Base-by-base conservation (phyloP, 306 rosid species). In the Vicia sativa region DNA sequence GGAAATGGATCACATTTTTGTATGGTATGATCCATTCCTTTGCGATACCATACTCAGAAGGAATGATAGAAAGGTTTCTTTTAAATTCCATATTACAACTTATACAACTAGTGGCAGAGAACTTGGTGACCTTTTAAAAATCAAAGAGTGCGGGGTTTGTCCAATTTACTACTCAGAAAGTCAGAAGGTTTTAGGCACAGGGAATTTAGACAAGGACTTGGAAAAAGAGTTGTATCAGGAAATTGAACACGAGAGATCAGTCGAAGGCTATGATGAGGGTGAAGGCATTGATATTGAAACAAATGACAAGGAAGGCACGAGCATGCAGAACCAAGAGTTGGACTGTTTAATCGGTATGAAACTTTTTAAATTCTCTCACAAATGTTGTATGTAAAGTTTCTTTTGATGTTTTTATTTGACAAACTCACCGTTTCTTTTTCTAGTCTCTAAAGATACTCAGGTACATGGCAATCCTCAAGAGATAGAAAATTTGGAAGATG, bases 1-100 rank as follows among this genome's bases (percentile, higher is more conserved):
- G 12, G 29, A n/a, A 2, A 28, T 29, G n/a, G 71, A 65, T 63
- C 43, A 73, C 54, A 57, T 73, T 63, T 54, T 18, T 67, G 6
- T 37, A 3, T 74, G 78, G 78, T 66, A 65, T 31, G 67, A 74
- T 65, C 78, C 66, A 25, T 60, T 54, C 60, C 43, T 2, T 11
- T 74, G 19, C 55, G 78, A 65, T 18, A 18, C 8, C 13, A 67
- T 67, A 31, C n/a, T 11, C n/a, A 6, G 48, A 6, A 49, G 9
- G 7, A 1, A 4, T 49, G 45, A 16, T 48, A 13, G 6, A 13
- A 34, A 18, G 34, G 1, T 67, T 49, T 28, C 11, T 29, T 34
- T 67, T 49, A 18, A 67, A 4, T 67, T 67, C 21, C 0, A 34
- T 4, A 41, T 67, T 18, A 11, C 48, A 67, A 12, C 60, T 67